A percentile compares a stretch with the other conserved stretches of the same genome.
These are phyloP conservation scores for Ceratobasidium sp. DNA, from an alignment of 1,284 basidiomycete species.

Conservation along the genomic window DNA sequence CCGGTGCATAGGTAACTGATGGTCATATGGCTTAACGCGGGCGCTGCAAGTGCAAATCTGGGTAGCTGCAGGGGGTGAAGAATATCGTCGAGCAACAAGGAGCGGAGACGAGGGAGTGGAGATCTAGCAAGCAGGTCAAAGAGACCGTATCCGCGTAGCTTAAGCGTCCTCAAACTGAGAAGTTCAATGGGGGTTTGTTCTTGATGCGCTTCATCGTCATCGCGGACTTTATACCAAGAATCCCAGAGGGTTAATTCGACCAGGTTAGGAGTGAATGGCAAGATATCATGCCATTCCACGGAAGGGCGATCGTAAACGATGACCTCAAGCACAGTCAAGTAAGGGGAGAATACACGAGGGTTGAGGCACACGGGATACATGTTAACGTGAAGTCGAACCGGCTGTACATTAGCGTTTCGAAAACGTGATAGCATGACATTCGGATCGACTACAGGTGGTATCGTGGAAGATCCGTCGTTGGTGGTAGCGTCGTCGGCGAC, in stretches of 20 bases:
- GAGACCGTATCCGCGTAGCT: not conserved
- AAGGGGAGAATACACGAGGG: not conserved
- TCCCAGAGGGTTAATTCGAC: not conserved
- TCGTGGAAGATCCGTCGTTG: not conserved
- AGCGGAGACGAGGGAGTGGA: not conserved
- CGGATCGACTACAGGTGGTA: not conserved
- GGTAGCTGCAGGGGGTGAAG: not conserved
- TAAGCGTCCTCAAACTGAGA: not conserved
- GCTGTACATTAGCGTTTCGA: not conserved
- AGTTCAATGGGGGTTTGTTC: not conserved
- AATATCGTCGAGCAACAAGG: not conserved
- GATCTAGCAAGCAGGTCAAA: not conserved
- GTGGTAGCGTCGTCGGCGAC: not conserved
- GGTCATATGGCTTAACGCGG: not conserved
- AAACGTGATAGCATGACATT: not conserved
- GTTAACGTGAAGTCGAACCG: not conserved
- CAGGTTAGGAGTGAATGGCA: not conserved
- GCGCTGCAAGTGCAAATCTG: not conserved
- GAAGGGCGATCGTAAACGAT: not conserved
- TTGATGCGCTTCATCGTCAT: not conserved
- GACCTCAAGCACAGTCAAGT: not conserved
- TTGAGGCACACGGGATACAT: not conserved
- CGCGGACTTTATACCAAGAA: not conserved
- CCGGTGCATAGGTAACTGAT: not conserved
- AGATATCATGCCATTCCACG: not conserved